Evolutionary conservation across 164 flowering plant genomes (phyloP), one percentile per base, ranked within the genome.

Genomic region (Sedum album): DNA sequence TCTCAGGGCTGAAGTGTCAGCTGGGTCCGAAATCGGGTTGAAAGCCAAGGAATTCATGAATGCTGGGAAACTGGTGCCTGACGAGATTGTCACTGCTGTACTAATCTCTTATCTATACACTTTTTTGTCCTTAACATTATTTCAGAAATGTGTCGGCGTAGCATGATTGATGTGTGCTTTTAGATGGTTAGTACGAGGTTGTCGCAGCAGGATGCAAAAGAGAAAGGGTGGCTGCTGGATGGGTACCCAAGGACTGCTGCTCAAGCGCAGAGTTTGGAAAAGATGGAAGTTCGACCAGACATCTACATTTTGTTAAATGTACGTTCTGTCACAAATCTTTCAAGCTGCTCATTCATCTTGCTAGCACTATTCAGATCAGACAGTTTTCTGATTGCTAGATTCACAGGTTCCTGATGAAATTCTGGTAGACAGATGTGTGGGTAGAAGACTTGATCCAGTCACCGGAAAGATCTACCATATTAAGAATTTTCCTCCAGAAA

Each of bases 181-280:
- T 74, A 94, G 98, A 91, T 94, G 91, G 97, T 94, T 73, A 83
- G 72, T 44, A 66, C 86, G 63, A 79, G 96, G 67, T 75, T 94
- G 68, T 86, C 95, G 53, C 79, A 66, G 26, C 69, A 81, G 77
- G 98, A 94, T 86, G 91, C 83, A 65, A 83, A 78, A 76, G 88
- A 83, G 76, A 86, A 75, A 69, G 98, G 98, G 57, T 94, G 98
- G 98, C 97, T 94, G 77, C 82, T 94, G 42, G 97, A 94, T 86
- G 98, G 98, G 26, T 91, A 81, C 77, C 97, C 90, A 26, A 75
- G 98, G 69, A 94, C 79, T 74, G 73, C 67, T 31, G 67, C 85
- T 23, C 98, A 94, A 78, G 98, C 96, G 31, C 78, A 87, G 68
- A 87, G 91, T 76, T 82, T 94, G 65, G 92, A 91, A 69, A 74